Conservation (phyloP, 2,329 filamentous ascomycete genomes). For the Claviceps paspali region DNA sequence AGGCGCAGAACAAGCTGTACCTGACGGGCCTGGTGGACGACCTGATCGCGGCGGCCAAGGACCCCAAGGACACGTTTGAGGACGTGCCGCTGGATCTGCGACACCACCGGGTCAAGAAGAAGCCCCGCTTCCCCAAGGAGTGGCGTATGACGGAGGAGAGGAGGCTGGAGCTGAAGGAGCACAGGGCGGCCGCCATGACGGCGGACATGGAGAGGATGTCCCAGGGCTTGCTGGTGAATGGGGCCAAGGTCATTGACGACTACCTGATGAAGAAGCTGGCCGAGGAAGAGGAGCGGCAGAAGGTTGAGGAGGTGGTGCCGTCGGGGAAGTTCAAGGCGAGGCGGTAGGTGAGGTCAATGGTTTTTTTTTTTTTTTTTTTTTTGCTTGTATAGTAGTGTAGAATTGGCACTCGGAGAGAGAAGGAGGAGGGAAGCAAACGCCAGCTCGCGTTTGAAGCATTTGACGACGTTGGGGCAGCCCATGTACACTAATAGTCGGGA, state of each 20-base stretch:
- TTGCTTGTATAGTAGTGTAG: too few relatives aligned
- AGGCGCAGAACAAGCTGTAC: slow-evolving; percentile 95
- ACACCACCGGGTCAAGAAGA: slow-evolving; percentile 59
- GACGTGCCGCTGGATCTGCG: slow-evolving; percentile 83
- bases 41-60: slow-evolving; percentile 61
- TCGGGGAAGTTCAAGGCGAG: slow-evolving; percentile 9
- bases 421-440: too few relatives aligned
- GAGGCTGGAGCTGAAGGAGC: slow-evolving; percentile 45
- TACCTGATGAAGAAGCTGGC: slow-evolving; percentile 17
- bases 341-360: too few relatives aligned
- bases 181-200: slow-evolving; percentile 34
- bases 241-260: slow-evolving; percentile 30
- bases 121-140: slow-evolving; percentile 59
- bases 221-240: slow-evolving; percentile 43
- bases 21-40: slow-evolving; percentile 62
- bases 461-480: too few relatives aligned
- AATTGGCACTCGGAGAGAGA: too few relatives aligned
- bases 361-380: too few relatives aligned
- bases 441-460: too few relatives aligned
- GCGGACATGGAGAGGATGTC: slow-evolving; percentile 39
- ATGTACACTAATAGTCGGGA: too few relatives aligned
- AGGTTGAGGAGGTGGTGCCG: slow-evolving; percentile 17
- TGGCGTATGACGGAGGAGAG: slow-evolving; percentile 70
- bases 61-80: slow-evolving; percentile 65
- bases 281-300: slow-evolving; percentile 20